Evolutionary conservation across 371 early-diverging fungal species (phyloP).

Genomic region (Choanephora cucurbitarum): DNA sequence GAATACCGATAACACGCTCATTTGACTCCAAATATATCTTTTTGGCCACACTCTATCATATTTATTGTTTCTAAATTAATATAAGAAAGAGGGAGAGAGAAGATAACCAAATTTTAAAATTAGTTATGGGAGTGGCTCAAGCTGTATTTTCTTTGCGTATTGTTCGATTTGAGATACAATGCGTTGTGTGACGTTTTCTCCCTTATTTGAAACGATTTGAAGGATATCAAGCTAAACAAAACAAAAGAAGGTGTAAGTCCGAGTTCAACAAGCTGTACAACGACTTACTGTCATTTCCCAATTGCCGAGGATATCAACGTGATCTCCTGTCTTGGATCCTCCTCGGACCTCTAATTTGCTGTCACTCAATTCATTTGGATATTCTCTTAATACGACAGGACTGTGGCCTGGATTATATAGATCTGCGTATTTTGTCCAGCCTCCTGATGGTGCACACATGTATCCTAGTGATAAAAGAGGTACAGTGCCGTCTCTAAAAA

Average conservation of each 20-base stretch:
- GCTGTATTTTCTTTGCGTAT: conserved; percentile 33
- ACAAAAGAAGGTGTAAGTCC: neutral
- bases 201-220: conserved; percentile 42
- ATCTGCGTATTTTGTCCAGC: conserved; percentile 80
- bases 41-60: too few species aligned
- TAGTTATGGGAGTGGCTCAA: conserved; percentile 3
- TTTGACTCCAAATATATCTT: too few species aligned
- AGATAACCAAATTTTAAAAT: neutral
- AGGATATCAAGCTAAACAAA: conserved; percentile 36
- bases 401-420: conserved; percentile 82
- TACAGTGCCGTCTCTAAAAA: conserved; percentile 87
- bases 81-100: too few species aligned
- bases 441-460: conserved; percentile 82
- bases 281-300: conserved; percentile 50
- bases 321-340: conserved; percentile 83
- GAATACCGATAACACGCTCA: too few species aligned
- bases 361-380: conserved; percentile 60
- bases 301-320: conserved; percentile 82
- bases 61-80: neutral
- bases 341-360: conserved; percentile 75
- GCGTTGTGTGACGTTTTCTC: conserved; percentile 39
- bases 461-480: conserved; percentile 89
- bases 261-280: neutral
- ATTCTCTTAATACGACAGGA: conserved; percentile 78
- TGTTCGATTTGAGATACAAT: conserved; percentile 45